Percentiles rank a stretch among this genome's conserved stretches.
Conservation (phyloP, 768 basidiomycete genomes). For the Boletus tomentosulus region DNA sequence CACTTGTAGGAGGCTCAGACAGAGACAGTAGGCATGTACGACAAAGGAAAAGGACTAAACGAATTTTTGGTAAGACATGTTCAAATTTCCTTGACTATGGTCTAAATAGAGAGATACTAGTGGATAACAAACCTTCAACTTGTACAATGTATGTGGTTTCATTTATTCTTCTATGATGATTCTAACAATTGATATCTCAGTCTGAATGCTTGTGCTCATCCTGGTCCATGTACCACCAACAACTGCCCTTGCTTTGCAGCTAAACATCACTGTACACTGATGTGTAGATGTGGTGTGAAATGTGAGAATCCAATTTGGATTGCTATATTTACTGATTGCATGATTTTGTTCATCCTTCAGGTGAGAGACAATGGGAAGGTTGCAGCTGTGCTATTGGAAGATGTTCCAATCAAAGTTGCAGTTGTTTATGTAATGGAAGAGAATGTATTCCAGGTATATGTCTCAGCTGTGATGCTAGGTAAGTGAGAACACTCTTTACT, state of each 20-base stretch:
- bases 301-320: constrained; percentile 27
- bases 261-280: constrained; percentile 42
- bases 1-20: constrained; percentile 1
- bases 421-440: constrained; percentile 32
- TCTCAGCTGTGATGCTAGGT: constrained; percentile 41
- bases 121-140: background rate
- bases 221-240: constrained; percentile 41
- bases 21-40: background rate
- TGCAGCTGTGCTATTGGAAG: constrained; percentile 28
- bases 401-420: constrained; percentile 26
- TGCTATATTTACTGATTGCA: background rate
- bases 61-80: constrained; percentile 14
- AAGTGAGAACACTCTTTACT: constrained; percentile 1
- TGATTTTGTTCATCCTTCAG: background rate
- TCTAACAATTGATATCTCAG: constrained; percentile 16
- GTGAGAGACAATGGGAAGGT: constrained; percentile 13
- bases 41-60: constrained; percentile 3
- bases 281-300: constrained; percentile 42
- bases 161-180: background rate
- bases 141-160: constrained; percentile 14
- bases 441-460: constrained; percentile 58
- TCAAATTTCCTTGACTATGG: background rate
- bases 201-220: constrained; percentile 41
- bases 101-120: constrained; percentile 9
- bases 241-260: constrained; percentile 39